Base-by-base conservation (phyloP, 139 green algal genomes). In the Zygnema circumcarinatum region DNA sequence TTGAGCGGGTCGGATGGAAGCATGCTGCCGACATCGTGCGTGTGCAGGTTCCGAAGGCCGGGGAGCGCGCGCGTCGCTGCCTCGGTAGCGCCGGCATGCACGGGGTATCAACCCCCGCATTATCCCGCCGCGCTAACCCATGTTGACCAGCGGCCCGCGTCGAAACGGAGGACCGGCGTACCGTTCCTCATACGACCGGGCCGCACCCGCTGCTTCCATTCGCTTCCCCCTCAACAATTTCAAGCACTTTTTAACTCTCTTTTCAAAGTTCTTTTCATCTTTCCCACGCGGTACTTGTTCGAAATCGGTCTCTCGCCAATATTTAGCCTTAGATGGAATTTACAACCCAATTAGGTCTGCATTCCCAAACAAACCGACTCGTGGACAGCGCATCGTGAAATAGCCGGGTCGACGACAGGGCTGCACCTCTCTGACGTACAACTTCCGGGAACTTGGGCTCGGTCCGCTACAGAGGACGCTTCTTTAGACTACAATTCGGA, bases 231-330 rank as follows among this genome's bases (percentile, higher is more conserved):
- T 95, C 94, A 96, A 96, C 95, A 96, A 96, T 97, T 96, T 97
- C 94, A 96, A 94, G 94, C 91, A 96, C 94, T 97, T 96, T 96
- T 96, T n/a, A n/a, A 97, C 95, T 97, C 94, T 97, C 95, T 97
- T 96, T 97, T 96, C 94, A 98, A 96, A 96, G 95, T 96, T 94
- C 94, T 98, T 98, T 98, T 96, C 95, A n/a, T n/a, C n/a, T n/a
- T 96, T 98, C 94, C 95, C 94, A 96, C 95, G 92, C 95, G 94
- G 94, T 97, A 97, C 95, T 97, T 97, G 94, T 97, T 96, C 94
- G 93, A 94, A 97, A 96, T 97, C 94, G 95, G 94, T 96, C 94
- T 97, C 94, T 94, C 92, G 94, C 93, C 94, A 93, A 87, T 96
- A 96, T n/a, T n/a, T 96, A 97, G 94, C 95, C 93, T 96, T 96